Base-by-base conservation (phyloP, 768 basidiomycete genomes). In the Podaxis carcinomalis region DNA sequence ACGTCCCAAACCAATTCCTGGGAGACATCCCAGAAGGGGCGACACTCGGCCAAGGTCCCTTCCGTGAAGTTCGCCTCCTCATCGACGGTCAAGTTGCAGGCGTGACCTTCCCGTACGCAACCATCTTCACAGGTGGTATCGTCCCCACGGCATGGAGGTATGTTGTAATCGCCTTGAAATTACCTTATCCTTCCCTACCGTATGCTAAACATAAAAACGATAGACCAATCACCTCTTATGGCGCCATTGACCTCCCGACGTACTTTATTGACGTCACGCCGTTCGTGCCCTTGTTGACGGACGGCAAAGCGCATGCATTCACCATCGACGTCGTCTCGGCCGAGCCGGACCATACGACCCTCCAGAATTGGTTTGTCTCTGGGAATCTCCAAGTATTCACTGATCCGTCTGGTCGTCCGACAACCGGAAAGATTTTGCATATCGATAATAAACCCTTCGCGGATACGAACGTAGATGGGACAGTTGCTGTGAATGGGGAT, bases 191-290 rank as follows among this genome's bases (percentile, higher is more conserved):
- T 7, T 51, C 46, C 11, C 13, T 16, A 25, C 3, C 16, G 47
- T 40, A 14, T 35, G 7, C 23, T 23, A 9, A 65, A 49, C 13
- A 51, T 53, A 6, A 40, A 19, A 51, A 86, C 1, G 42, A 14
- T 44, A 44, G 87, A 52, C 90, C 90, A 0, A 90, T 92, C 69
- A 80, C 88, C 0, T 83, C 90, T 0, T 92, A 90, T 62, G 88
- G 89, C 9, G 88, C 89, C 2, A 73, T 91, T 25, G 89, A 92
- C 66, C 77, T 90, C 11, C 90, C 91, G 1, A 89, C 86, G 1
- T 92, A 92, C 70, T 86, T 86, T 69, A 64, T 92, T 19, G 91
- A 92, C 70, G 71, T 91, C 56, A 91, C 90, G 6, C 89, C 90
- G 1, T 92, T 92, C 69, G 80, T 88, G 0, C 89, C 89, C 5